Conservation (phyloP, 257 asterid genomes). For the Petunia axillaris region DNA sequence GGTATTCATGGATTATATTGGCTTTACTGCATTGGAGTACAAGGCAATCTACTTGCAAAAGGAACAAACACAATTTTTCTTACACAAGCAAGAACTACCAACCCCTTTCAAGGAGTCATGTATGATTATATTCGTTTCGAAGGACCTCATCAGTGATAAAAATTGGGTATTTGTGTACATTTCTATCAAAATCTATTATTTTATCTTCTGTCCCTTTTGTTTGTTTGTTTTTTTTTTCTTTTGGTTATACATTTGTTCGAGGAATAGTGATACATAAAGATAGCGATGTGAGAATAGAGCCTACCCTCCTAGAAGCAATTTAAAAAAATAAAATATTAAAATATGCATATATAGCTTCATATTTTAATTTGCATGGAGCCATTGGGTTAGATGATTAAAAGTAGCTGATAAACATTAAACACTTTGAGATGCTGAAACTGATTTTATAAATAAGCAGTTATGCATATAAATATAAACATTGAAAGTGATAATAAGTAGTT, state of each 20-base stretch:
- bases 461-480: no score
- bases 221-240: background rate
- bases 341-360: no score
- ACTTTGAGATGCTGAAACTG: no score
- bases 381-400: no score
- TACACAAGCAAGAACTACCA: constrained; percentile 35
- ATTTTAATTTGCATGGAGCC: no score
- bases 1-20: constrained; percentile 38
- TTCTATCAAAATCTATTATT: background rate
- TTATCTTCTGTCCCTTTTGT: background rate
- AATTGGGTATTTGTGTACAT: background rate
- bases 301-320: no score
- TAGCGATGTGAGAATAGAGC: no score
- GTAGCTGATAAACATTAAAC: no score
- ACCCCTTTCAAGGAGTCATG: constrained; percentile 47
- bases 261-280: background rate
- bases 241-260: background rate
- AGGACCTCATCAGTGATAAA: constrained; percentile 35
- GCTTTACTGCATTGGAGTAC: constrained; percentile 35
- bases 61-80: constrained; percentile 54
- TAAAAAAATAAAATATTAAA: no score
- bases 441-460: no score
- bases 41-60: constrained; percentile 31
- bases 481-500: no score
- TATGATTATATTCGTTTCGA: constrained; percentile 58